Base-by-base conservation (phyloP, 257 asterid species). In the Forsythia suspensa region DNA sequence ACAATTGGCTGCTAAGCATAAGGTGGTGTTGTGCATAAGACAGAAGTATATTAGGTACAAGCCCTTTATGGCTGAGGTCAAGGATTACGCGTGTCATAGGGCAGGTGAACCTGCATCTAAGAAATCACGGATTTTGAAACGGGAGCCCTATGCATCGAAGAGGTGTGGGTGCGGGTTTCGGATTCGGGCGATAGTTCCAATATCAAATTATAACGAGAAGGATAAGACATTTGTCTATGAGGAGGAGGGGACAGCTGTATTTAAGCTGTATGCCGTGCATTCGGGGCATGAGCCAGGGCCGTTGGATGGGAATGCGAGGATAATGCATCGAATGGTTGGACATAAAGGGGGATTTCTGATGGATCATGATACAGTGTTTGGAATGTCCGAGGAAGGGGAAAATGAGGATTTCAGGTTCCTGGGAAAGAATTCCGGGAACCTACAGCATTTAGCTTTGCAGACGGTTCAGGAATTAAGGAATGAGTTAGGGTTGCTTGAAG, bases 1-100 rank as follows among this genome's bases (percentile, higher is more conserved):
- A 75, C 95, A 94, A 77, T 80, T 96, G 84, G 99, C 98, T 0
- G 94, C 90, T 0, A 93, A 94, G 77, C 97, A 96, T 86, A 96
- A 96, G 87, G 99, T 94, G 5, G 98, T 91, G 59, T 81, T 96
- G 83, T 94, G 98, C 74, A 94, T 96, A 82, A 79, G 99, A 2
- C 98, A 96, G 83, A 96, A 92, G 79, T 96, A 96, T 78, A 91
- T 96, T 79, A 85, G 97, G 93, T 96, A 94, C 82, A 96, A 96
- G 85, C 98, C 99, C 75, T 92, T 92, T 88, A 94, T 94, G 97
- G 99, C 98, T 0, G 99, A 96, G 89, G 99, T 94, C 66, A 96
- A 96, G 87, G 99, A 96, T 87, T 96, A 96, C 46, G 97, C 99
- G 13, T 96, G 98, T 80, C 99, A 96, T 63, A 88, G 98, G 77